Evolutionary conservation across 176 grass and related monocot species (phyloP).

Genomic region (Elymus sibiricus): DNA sequence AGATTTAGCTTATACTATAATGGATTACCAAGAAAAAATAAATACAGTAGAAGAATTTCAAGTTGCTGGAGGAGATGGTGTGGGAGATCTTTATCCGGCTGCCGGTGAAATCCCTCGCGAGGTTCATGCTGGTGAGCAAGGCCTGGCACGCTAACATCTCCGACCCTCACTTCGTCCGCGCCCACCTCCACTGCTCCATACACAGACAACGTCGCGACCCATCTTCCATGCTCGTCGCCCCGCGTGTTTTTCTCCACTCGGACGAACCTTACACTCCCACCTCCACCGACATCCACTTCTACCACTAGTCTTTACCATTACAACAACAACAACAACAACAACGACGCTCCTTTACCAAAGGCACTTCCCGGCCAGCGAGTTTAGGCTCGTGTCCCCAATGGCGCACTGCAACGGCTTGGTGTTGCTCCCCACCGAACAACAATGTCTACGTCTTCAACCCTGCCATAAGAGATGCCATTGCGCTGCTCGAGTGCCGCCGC

Average conservation of each 20-base stretch:
- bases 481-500: neutral
- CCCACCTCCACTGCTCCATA: neutral
- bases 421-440: neutral
- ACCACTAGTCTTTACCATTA: neutral
- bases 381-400: neutral
- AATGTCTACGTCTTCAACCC: constrained; percentile 18
- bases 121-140: constrained; percentile 4
- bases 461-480: neutral
- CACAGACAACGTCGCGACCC: neutral
- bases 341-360: neutral
- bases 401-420: neutral
- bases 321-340: neutral
- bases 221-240: neutral
- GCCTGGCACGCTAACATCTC: neutral
- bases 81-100: neutral
- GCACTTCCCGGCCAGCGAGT: neutral
- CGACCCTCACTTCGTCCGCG: neutral
- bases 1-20: too few relatives aligned
- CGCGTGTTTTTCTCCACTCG: neutral
- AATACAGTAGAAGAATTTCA: too few relatives aligned
- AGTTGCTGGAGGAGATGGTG: neutral
- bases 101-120: neutral
- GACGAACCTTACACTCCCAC: neutral
- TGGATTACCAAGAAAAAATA: too few relatives aligned
- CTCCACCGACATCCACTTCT: constrained; percentile 3